Evolutionary conservation across 805 yeast genomes (phyloP).

Genomic region (Candida lessepsii): DNA sequence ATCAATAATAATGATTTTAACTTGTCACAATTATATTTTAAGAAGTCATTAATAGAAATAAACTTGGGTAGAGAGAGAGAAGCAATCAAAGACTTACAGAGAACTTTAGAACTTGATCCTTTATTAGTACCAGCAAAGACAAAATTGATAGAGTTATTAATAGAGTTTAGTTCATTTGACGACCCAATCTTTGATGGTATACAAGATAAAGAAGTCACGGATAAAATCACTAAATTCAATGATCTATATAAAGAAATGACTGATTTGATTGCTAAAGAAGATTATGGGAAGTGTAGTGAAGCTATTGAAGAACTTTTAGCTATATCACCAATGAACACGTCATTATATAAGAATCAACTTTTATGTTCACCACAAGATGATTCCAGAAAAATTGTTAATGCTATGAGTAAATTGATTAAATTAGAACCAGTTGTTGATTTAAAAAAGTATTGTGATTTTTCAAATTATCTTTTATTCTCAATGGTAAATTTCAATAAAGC

Average conservation of each 20-base stretch:
- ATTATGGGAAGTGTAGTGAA: constrained; percentile 9
- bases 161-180: constrained; percentile 52
- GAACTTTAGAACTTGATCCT: constrained; percentile 43
- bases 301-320: constrained; percentile 23
- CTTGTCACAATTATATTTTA: constrained; percentile 50
- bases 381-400: constrained; percentile 20
- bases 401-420: constrained; percentile 26
- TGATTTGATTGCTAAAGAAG: not conserved
- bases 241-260: constrained; percentile 9
- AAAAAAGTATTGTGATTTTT: constrained; percentile 21
- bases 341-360: constrained; percentile 20
- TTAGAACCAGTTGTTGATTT: constrained; percentile 27
- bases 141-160: constrained; percentile 47
- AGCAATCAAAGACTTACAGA: constrained; percentile 53
- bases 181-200: constrained; percentile 17
- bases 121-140: constrained; percentile 47
- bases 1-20: constrained; percentile 27
- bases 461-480: constrained; percentile 44
- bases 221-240: constrained; percentile 19
- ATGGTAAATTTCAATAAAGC: constrained; percentile 54
- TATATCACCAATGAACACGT: constrained; percentile 44
- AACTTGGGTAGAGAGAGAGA: constrained; percentile 52
- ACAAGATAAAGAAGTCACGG: constrained; percentile 14
- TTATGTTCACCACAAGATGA: constrained; percentile 20
- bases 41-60: constrained; percentile 60